Percentiles rank a stretch among this genome's conserved stretches.
Conservation (phyloP, 2,329 filamentous ascomycete species). For the Trichoderma sp. region DNA sequence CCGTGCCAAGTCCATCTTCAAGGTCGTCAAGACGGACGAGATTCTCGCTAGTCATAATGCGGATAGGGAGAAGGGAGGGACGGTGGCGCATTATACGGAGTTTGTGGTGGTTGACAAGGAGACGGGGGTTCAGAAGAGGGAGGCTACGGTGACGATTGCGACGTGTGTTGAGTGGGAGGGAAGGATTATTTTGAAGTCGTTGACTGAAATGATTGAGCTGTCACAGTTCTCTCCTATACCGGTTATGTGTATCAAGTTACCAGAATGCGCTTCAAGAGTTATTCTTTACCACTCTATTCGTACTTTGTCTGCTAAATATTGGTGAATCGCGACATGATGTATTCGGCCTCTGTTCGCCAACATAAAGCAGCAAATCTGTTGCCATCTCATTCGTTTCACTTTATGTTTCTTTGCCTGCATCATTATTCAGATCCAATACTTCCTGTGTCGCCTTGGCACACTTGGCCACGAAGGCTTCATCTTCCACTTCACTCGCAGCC, state of each 20-base stretch:
- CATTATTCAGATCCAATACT: neutral
- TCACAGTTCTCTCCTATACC: too few species aligned
- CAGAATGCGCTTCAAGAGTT: too few species aligned
- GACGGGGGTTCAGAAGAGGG: neutral
- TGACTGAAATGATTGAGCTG: too few species aligned
- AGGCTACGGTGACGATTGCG: neutral
- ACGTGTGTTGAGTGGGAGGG: constrained; percentile 3
- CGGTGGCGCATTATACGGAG: neutral
- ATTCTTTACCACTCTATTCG: too few species aligned
- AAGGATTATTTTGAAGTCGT: neutral
- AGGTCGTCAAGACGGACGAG: constrained; percentile 3
- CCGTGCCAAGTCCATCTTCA: neutral
- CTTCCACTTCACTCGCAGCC: neutral
- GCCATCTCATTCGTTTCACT: neutral
- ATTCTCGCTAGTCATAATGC: neutral
- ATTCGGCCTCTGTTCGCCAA: too few species aligned
- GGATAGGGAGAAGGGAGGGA: neutral
- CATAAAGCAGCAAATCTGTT: too few species aligned
- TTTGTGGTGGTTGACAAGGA: constrained; percentile 8
- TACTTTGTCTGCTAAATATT: too few species aligned
- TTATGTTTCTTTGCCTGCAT: neutral
- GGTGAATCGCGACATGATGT: too few species aligned
- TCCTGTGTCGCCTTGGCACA: neutral
- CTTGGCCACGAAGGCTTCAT: neutral
- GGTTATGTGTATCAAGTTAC: too few species aligned